Conservation (phyloP, 192 early-diverging fungal species). For the Podila verticillata region DNA sequence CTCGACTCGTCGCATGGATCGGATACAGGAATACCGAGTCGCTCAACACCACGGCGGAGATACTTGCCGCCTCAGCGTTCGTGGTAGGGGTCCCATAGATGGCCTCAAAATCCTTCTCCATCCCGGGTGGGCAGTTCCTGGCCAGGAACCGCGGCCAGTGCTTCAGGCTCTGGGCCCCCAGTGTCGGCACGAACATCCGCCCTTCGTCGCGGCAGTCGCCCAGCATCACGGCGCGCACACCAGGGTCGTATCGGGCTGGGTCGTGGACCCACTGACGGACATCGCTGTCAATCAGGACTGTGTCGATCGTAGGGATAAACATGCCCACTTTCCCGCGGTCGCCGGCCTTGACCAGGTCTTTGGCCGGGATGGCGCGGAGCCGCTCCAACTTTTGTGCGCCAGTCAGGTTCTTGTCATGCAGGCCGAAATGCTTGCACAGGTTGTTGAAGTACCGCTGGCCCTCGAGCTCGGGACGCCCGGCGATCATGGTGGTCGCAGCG, state of each 20-base stretch:
- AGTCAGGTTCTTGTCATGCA: neutral
- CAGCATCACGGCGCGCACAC: constrained; percentile 32
- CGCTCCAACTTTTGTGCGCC: constrained; percentile 15
- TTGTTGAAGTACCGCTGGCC: constrained; percentile 35
- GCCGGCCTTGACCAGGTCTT: constrained; percentile 33
- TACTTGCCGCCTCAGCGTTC: constrained; percentile 15
- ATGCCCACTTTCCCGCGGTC: constrained; percentile 20
- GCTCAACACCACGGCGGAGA: constrained; percentile 24
- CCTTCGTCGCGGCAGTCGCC: constrained; percentile 46
- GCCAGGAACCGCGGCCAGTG: constrained; percentile 37
- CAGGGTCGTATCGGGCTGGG: constrained; percentile 27
- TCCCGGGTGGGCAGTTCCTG: constrained; percentile 26
- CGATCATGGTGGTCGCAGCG: constrained; percentile 14
- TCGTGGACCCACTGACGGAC: constrained; percentile 29
- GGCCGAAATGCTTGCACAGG: constrained; percentile 22
- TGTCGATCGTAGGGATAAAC: constrained; percentile 39
- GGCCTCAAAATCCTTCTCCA: constrained; percentile 36
- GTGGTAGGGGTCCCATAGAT: constrained; percentile 35
- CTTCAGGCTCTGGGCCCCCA: constrained; percentile 34
- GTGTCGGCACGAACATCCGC: constrained; percentile 20
- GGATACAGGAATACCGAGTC: constrained; percentile 26
- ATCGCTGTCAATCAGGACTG: constrained; percentile 27
- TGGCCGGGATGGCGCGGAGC: constrained; percentile 15
- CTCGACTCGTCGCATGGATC: constrained; percentile 19
- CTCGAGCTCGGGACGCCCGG: constrained; percentile 16